These are phyloP conservation scores for Euclidium syriacum DNA, from an alignment of 345 rosid species.

Conservation along the genomic window DNA sequence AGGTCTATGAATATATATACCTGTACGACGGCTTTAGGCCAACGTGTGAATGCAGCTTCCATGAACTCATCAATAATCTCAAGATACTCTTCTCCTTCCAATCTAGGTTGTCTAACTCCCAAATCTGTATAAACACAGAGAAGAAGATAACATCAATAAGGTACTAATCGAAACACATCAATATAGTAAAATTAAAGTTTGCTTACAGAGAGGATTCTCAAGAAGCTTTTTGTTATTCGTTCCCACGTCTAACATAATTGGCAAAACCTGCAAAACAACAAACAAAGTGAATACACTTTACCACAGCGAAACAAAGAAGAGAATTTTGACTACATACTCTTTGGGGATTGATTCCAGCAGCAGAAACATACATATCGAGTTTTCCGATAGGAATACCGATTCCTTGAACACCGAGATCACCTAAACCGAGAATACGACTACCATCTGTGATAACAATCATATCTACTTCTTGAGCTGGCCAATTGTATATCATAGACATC, in stretches of 20 bases:
- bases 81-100: conserved; percentile 93
- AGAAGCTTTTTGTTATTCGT: conserved; percentile 90
- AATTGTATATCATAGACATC: conserved; percentile 99
- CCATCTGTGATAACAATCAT: conserved; percentile 98
- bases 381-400: conserved; percentile 96
- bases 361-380: conserved; percentile 97
- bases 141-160: conserved; percentile 9
- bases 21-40: conserved; percentile 99
- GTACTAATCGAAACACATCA: conserved; percentile 9
- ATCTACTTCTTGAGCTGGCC: conserved; percentile 96
- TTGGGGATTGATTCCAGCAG: conserved; percentile 97
- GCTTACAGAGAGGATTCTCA: conserved; percentile 84
- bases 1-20: conserved; percentile 33
- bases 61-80: conserved; percentile 87
- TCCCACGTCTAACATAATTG: conserved; percentile 94
- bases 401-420: conserved; percentile 98
- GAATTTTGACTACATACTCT: conserved; percentile 43
- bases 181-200: conserved; percentile 5
- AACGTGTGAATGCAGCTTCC: conserved; percentile 88
- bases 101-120: conserved; percentile 84
- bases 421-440: conserved; percentile 94
- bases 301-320: background rate
- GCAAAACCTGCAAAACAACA: conserved; percentile 57
- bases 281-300: too few species aligned
- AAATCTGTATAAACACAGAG: conserved; percentile 63